Percentiles rank a stretch among this genome's conserved stretches.
phyloP scores from a whole-genome alignment of 2,329 filamentous ascomycete species.

The Venturia pyrina region DNA sequence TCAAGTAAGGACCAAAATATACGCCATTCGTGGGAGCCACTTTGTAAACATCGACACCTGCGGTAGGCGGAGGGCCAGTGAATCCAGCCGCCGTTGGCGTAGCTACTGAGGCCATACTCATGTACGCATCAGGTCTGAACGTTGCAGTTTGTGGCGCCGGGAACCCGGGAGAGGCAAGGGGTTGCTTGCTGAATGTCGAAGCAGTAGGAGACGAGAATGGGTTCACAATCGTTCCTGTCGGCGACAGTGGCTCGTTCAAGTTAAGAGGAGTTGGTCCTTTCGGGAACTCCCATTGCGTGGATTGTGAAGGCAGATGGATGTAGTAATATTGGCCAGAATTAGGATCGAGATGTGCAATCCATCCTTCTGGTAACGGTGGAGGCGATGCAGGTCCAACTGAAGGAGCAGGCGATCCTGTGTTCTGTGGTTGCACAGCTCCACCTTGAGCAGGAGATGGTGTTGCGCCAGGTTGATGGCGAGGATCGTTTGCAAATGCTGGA shows the following conservation, averaged over 20 bases:
- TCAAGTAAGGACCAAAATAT: constrained; percentile 92
- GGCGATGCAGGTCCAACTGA: constrained; percentile 67
- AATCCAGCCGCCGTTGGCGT: constrained; percentile 75
- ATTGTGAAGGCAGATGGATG: constrained; percentile 88
- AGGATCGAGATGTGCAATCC: constrained; percentile 93
- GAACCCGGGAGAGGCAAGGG: constrained; percentile 70
- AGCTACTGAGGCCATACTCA: constrained; percentile 65
- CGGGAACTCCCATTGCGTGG: constrained; percentile 97
- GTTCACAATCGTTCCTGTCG: constrained; percentile 48
- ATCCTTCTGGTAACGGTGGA: constrained; percentile 89
- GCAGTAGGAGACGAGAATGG: constrained; percentile 35
- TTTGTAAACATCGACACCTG: constrained; percentile 90
- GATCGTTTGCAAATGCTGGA: constrained; percentile 85
- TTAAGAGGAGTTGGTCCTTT: constrained; percentile 88
- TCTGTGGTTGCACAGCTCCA: constrained; percentile 15
- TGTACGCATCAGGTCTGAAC: constrained; percentile 68
- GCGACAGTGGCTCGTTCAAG: constrained; percentile 76
- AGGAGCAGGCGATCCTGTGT: constrained; percentile 20
- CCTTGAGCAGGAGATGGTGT: constrained; percentile 23
- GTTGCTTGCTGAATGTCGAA: constrained; percentile 44
- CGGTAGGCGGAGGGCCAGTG: constrained; percentile 74
- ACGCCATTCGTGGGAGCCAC: constrained; percentile 89
- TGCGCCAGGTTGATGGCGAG: constrained; percentile 34
- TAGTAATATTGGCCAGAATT: constrained; percentile 98
- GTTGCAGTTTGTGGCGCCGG: constrained; percentile 66